A percentile compares a stretch with the other conserved stretches of the same genome.
Conservation (phyloP, 352 stramenopile genomes). For the Phytophthora crassamura region DNA sequence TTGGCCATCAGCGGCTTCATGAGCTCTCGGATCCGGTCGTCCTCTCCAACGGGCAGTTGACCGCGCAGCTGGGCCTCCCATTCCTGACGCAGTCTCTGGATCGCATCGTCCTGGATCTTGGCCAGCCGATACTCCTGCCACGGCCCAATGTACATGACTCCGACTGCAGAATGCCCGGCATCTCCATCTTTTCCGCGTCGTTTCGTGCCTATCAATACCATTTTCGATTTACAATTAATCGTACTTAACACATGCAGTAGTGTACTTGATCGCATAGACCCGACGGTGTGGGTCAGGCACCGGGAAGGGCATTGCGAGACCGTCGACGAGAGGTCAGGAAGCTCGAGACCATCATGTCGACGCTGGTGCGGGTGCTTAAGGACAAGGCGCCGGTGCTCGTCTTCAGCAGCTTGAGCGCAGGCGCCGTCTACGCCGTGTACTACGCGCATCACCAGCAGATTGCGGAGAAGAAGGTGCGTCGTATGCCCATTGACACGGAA, state of each 20-base stretch:
- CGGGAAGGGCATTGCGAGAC: constrained; percentile 7
- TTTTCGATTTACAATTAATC: constrained; percentile 14
- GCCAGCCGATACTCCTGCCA: constrained; percentile 89
- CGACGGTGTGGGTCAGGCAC: no score
- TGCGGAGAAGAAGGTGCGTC: constrained; percentile 72
- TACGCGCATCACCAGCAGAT: constrained; percentile 85
- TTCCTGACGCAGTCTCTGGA: constrained; percentile 70
- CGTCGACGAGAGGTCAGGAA: constrained; percentile 8
- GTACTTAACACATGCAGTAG: no score
- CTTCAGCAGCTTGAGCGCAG: constrained; percentile 48
- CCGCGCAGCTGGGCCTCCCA: constrained; percentile 67
- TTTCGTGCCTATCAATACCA: constrained; percentile 37
- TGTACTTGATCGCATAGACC: no score
- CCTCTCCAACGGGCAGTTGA: constrained; percentile 55
- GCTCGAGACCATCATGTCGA: constrained; percentile 9
- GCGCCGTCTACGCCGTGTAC: constrained; percentile 67
- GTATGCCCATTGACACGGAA: background rate
- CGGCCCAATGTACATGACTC: constrained; percentile 82
- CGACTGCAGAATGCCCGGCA: background rate
- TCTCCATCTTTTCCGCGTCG: constrained; percentile 7
- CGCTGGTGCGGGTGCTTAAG: constrained; percentile 33
- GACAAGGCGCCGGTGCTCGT: constrained; percentile 61
- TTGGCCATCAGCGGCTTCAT: constrained; percentile 84
- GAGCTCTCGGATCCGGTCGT: constrained; percentile 69
- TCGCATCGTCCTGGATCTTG: constrained; percentile 84